phyloP scores from a whole-genome alignment of 805 yeast genomes.

The Blastobotrys americana region DNA sequence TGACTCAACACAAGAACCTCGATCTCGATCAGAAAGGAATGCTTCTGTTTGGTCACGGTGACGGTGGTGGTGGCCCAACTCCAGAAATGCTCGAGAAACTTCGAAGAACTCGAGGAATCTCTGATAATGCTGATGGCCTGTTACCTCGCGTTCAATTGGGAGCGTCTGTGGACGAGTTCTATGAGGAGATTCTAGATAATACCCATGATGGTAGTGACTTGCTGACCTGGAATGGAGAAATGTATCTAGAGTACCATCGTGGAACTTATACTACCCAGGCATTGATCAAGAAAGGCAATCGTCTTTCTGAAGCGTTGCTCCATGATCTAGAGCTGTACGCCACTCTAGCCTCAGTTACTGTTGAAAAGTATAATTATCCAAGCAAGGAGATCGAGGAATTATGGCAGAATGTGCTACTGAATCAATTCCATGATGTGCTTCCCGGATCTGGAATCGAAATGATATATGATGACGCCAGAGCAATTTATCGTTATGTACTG shows the following conservation, averaged over 20 bases:
- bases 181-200: conserved; percentile 51
- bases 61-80: conserved; percentile 98
- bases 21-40: conserved; percentile 75
- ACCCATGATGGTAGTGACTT: conserved; percentile 60
- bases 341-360: conserved; percentile 58
- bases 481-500: conserved; percentile 58
- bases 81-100: conserved; percentile 89
- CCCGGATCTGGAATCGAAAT: conserved; percentile 95
- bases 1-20: conserved; percentile 73
- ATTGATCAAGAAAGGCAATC: conserved; percentile 69
- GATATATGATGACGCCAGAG: conserved; percentile 87
- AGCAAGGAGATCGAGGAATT: conserved; percentile 52
- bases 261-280: conserved; percentile 97
- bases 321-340: conserved; percentile 85
- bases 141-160: conserved; percentile 81
- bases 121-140: conserved; percentile 62
- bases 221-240: conserved; percentile 90
- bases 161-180: conserved; percentile 71
- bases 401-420: conserved; percentile 71
- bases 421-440: conserved; percentile 96
- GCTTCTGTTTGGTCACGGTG: conserved; percentile 86
- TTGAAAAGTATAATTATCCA: conserved; percentile 62
- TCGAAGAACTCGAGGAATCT: conserved; percentile 82
- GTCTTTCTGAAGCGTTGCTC: conserved; percentile 64
- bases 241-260: conserved; percentile 90